A percentile compares a stretch with the other conserved stretches of the same genome.
These are phyloP conservation scores for Hypoxylon perforatum DNA, from an alignment of 495 filamentous ascomycete genomes.

Conservation along the genomic window DNA sequence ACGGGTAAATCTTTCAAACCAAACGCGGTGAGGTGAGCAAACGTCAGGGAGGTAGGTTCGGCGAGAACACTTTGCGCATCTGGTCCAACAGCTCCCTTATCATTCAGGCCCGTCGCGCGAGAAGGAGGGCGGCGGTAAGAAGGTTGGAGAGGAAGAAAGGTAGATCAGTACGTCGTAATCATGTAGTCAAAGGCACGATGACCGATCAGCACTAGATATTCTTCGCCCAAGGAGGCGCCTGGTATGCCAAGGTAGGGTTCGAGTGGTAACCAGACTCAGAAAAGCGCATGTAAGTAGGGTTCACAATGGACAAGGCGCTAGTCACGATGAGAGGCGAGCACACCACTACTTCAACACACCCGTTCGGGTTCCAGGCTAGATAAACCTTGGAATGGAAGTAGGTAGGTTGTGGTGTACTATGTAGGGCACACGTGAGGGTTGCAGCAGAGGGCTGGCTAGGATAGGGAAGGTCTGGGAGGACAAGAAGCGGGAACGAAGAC, in stretches of 20 bases:
- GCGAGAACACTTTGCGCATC: slow-evolving; percentile 32
- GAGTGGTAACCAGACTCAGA: slow-evolving; percentile 21
- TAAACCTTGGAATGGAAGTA: slow-evolving; percentile 24
- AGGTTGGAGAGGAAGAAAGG: slow-evolving; percentile 2
- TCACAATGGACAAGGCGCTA: slow-evolving; percentile 28
- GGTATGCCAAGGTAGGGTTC: background rate
- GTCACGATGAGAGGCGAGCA: slow-evolving; percentile 38
- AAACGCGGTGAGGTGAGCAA: slow-evolving; percentile 2
- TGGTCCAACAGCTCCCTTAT: slow-evolving; percentile 29
- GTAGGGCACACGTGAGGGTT: slow-evolving; percentile 39
- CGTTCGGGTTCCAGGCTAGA: slow-evolving; percentile 33
- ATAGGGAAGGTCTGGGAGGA: slow-evolving; percentile 38
- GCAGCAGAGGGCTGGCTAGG: slow-evolving; percentile 29
- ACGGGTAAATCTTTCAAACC: slow-evolving; percentile 24
- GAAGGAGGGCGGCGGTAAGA: slow-evolving; percentile 5
- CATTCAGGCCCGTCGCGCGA: slow-evolving; percentile 22
- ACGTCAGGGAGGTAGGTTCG: slow-evolving; percentile 31
- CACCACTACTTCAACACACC: slow-evolving; percentile 28
- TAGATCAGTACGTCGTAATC: slow-evolving; percentile 32
- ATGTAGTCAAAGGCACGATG: slow-evolving; percentile 29
- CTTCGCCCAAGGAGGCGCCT: slow-evolving; percentile 1
- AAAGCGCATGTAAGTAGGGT: slow-evolving; percentile 25
- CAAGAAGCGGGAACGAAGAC: slow-evolving; percentile 26
- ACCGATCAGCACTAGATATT: slow-evolving; percentile 20
- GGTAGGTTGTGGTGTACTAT: slow-evolving; percentile 20